Percentiles rank a stretch among this genome's conserved stretches.
Evolutionary conservation across 1,284 basidiomycete species (phyloP).

Genomic region (Omphalotus olearius): DNA sequence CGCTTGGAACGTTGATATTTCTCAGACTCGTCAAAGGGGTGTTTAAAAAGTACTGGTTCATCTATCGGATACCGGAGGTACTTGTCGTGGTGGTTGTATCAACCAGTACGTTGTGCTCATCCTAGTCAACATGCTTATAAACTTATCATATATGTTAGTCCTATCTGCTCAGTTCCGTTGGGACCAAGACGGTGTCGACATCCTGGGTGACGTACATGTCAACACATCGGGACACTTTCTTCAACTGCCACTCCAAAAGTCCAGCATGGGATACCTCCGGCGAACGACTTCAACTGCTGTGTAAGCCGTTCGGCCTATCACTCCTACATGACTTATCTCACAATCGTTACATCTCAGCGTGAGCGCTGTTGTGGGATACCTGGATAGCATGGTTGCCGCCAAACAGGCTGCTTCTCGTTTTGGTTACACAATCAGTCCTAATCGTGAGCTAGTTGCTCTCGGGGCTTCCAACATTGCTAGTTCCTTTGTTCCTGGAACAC

Average conservation of each 20-base stretch:
- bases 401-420: constrained; percentile 84
- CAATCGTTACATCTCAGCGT: constrained; percentile 37
- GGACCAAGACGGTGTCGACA: constrained; percentile 75
- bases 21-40: constrained; percentile 49
- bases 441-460: constrained; percentile 88
- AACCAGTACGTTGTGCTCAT: constrained; percentile 53
- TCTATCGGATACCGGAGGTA: constrained; percentile 85
- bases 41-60: constrained; percentile 56
- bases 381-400: constrained; percentile 82
- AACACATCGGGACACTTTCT: constrained; percentile 56
- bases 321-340: constrained; percentile 10
- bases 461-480: constrained; percentile 77
- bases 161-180: constrained; percentile 70
- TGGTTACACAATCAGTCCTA: constrained; percentile 86
- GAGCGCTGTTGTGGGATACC: constrained; percentile 71
- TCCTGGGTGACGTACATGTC: constrained; percentile 75
- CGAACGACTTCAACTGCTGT: constrained; percentile 77
- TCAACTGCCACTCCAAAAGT: constrained; percentile 60
- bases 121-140: neutral
- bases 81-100: constrained; percentile 65
- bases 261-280: constrained; percentile 61
- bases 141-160: constrained; percentile 38
- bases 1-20: constrained; percentile 61
- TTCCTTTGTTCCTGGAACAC: constrained; percentile 79
- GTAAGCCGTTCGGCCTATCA: constrained; percentile 34